A percentile compares a stretch with the other conserved stretches of the same genome.
Conservation (phyloP, 306 rosid species). For the Sesbania bispinosa region DNA sequence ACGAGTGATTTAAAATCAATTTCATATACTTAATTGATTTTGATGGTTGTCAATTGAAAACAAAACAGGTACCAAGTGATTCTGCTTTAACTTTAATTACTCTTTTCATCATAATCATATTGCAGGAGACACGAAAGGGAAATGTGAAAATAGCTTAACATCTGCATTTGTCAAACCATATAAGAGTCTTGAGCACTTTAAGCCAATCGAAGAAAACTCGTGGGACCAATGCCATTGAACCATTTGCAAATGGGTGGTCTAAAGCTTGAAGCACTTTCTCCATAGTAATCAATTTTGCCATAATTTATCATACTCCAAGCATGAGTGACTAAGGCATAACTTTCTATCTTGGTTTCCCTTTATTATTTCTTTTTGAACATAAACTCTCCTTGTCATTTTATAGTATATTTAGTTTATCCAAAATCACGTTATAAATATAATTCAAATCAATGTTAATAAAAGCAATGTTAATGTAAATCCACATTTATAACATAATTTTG, state of each 20-base stretch:
- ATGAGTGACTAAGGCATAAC: constrained; percentile 8
- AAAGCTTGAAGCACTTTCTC: constrained; percentile 19
- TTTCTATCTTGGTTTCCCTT: background rate
- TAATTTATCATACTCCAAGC: constrained; percentile 1
- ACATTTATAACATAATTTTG: no score
- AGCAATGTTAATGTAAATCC: no score
- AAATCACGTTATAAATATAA: no score
- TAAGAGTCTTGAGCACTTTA: background rate
- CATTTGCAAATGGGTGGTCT: constrained; percentile 16
- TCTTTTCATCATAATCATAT: background rate
- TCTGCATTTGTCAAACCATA: constrained; percentile 8
- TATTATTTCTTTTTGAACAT: background rate
- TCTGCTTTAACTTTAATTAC: background rate
- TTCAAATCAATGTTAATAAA: no score
- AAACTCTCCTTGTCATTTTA: background rate
- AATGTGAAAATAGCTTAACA: constrained; percentile 27
- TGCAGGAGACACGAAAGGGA: constrained; percentile 10
- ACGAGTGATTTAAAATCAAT: no score
- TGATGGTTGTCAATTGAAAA: no score
- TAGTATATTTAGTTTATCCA: no score
- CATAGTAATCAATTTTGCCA: constrained; percentile 2
- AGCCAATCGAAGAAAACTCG: constrained; percentile 7
- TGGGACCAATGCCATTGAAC: constrained; percentile 16
- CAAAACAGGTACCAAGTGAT: constrained; percentile 17
- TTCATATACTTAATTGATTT: no score